Conservation (phyloP, 116 monocot species). For the Thalassia testudinum region DNA sequence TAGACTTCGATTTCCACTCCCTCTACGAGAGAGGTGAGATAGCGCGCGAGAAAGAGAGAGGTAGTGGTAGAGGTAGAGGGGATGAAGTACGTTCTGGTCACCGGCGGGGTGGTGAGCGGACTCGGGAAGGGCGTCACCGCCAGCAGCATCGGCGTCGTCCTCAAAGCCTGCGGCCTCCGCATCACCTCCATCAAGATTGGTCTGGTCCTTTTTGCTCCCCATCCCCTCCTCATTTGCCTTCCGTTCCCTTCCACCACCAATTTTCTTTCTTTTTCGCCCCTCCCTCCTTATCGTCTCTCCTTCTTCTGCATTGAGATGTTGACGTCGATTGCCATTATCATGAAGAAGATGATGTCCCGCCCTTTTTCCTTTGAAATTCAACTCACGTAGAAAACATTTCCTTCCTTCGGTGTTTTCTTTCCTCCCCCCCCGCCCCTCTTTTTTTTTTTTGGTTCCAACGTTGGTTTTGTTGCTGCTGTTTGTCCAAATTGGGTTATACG, state of each 20-base stretch:
- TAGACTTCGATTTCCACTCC: too few species aligned
- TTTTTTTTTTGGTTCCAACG: background rate
- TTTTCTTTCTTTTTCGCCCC: background rate
- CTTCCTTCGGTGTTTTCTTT: background rate
- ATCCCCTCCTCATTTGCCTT: background rate
- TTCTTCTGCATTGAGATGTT: background rate
- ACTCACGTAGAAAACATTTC: too few species aligned
- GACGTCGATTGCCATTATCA: background rate
- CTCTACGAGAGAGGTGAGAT: too few species aligned
- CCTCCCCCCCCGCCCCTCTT: background rate
- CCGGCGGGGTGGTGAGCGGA: conserved; percentile 89
- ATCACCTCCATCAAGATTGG: conserved; percentile 93
- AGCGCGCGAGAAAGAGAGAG: too few species aligned
- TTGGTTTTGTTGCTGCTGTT: background rate
- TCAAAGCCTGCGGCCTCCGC: conserved; percentile 73
- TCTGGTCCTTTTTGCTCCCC: background rate
- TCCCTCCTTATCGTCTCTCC: background rate
- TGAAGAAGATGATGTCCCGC: too few species aligned
- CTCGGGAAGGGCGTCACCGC: conserved; percentile 91
- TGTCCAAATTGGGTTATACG: too few species aligned
- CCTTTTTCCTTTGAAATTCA: too few species aligned
- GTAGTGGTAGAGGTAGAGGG: background rate
- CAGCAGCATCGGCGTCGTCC: conserved; percentile 85
- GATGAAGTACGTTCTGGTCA: conserved; percentile 96
- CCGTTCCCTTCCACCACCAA: background rate